Base-by-base conservation (phyloP, 2,329 filamentous ascomycete species). In the Aspergillus vadensis region DNA sequence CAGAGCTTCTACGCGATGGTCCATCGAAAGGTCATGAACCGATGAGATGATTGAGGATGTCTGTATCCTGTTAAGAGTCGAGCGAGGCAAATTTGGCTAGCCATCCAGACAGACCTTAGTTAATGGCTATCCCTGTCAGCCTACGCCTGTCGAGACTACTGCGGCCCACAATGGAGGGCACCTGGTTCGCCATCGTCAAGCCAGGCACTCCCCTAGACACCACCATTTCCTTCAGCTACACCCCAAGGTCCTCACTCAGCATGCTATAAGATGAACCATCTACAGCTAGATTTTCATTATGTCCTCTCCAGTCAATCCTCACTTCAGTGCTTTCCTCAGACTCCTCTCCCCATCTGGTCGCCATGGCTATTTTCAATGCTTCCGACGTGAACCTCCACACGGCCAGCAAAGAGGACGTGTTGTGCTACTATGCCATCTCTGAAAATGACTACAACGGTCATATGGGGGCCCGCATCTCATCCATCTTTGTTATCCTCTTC, bases 401-500 rank as follows among this genome's bases (percentile, higher is more conserved):
- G 7, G 60, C 57, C 2, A 58, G 59, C 43, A 55, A 55, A 8
- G 36, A 55, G 10, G 61, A 60, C 4, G 50, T 63, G 27, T 41
- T 57, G 44, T 63, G 61, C 21, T 63, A 60, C 30, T n/a, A 60
- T 17, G 58, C 59, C 30, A 41, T 59, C 15, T 59, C 55, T 2
- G 55, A 61, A 10, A 60, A 61, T 36, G 61, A 61, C 21, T 63
- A 63, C 48, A 56, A 63, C 38, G 61, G 61, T n/a, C 58, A 56
- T 10, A 23, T 63, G 25, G 61, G 61, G 3, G 61, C 61, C 9
- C 58, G 61, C 2, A 38, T 63, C 48, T 63, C 61, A 3, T 41
- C 61, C 51, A 58, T 63, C 32, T 63, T 63, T n/a, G 61, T 63
- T 2, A 63, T 63, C n/a, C 23, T 63, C 14, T 54, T 61, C 25